A percentile compares a stretch with the other conserved stretches of the same genome.
Evolutionary conservation across 352 stramenopile genomes (phyloP).

Genomic region (Globisporangium parvum): DNA sequence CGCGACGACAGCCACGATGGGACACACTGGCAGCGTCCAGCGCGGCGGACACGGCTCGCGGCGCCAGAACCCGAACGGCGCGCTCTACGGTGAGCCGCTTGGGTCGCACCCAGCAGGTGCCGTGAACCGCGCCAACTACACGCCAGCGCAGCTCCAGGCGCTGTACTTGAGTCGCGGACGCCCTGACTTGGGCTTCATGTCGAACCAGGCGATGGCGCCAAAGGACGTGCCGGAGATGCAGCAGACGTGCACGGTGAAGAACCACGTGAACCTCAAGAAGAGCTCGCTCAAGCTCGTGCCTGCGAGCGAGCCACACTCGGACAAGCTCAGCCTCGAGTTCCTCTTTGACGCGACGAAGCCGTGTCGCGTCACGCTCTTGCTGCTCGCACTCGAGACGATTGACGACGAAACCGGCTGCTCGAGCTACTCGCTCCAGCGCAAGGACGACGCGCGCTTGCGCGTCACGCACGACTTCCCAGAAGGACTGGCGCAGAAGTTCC

Average conservation of each 20-base stretch:
- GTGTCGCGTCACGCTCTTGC: constrained; percentile 55
- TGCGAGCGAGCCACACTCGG: constrained; percentile 14
- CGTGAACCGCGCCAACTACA: constrained; percentile 52
- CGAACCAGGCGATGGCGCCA: constrained; percentile 43
- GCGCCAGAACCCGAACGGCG: constrained; percentile 19
- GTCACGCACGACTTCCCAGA: constrained; percentile 37
- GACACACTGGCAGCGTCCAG: constrained; percentile 69
- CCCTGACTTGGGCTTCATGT: constrained; percentile 84
- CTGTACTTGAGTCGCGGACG: constrained; percentile 74
- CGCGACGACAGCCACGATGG: constrained; percentile 26
- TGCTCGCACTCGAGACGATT: constrained; percentile 62
- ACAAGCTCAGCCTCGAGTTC: constrained; percentile 52
- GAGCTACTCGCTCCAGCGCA: constrained; percentile 44
- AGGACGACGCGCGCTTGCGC: constrained; percentile 25
- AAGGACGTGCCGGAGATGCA: constrained; percentile 75
- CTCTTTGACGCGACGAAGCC: constrained; percentile 75
- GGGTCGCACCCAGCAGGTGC: constrained; percentile 22
- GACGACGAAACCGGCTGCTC: constrained; percentile 59
- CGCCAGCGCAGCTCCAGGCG: constrained; percentile 74
- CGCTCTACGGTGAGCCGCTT: constrained; percentile 62
- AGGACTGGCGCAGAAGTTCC: constrained; percentile 52
- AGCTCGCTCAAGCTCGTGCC: constrained; percentile 49
- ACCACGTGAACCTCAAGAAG: constrained; percentile 85
- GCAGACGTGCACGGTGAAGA: constrained; percentile 78
- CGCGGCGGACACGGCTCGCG: constrained; percentile 20